phyloP scores from a whole-genome alignment of 768 basidiomycete genomes.

The Leccinum fibrillosum region DNA sequence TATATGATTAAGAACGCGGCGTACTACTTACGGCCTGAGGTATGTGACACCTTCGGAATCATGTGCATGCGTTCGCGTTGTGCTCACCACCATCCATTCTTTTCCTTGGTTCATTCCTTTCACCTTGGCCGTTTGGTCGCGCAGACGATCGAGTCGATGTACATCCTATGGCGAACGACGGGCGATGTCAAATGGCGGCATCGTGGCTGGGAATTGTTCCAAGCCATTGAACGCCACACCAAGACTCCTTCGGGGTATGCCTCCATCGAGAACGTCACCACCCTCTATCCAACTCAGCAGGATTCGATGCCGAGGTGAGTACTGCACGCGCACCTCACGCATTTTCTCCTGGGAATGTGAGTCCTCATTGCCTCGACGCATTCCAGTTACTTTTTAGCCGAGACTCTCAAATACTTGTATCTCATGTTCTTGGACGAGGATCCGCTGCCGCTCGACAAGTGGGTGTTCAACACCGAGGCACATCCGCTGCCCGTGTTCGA shows the following conservation, averaged over 20 bases:
- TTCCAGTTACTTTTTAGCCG: neutral
- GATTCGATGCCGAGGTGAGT: conserved; percentile 73
- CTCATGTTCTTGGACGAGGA: neutral
- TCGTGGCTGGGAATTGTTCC: conserved; percentile 66
- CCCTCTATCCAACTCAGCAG: conserved; percentile 30
- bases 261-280: conserved; percentile 46
- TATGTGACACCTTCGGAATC: conserved; percentile 26
- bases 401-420: neutral
- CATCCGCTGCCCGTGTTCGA: neutral
- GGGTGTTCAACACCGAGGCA: neutral
- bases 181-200: conserved; percentile 67
- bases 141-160: conserved; percentile 73
- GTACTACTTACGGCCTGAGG: conserved; percentile 73
- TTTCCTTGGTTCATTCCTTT: neutral
- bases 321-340: neutral
- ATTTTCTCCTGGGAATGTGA: neutral
- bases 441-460: neutral
- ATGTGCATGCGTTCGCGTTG: neutral
- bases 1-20: conserved; percentile 43
- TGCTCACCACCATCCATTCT: neutral
- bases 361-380: neutral
- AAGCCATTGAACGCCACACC: conserved; percentile 58
- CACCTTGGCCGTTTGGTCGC: neutral
- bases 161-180: conserved; percentile 68
- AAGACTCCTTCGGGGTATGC: conserved; percentile 62